Base-by-base conservation (phyloP, 2,329 filamentous ascomycete genomes). In the Fonsecaea nubica region DNA sequence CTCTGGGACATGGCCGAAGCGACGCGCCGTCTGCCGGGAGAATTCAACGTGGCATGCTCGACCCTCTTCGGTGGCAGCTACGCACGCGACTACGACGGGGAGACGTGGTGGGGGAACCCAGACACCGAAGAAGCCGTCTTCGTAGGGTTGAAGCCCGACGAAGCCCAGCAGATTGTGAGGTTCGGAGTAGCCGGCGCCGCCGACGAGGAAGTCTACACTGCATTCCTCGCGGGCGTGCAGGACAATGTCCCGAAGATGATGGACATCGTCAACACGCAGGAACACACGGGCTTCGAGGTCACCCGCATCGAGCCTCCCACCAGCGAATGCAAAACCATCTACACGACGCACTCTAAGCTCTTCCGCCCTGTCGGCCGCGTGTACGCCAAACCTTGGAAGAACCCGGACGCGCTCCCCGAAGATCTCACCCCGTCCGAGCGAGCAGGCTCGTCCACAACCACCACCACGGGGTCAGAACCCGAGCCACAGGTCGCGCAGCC, bases 31-130 rank as follows among this genome's bases (percentile, higher is more conserved):
- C 81, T 96, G 5, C 93, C 93, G 0, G 93, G 93, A 0, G 78
- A 86, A 10, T 97, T 97, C 83, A 96, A 96, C 76, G 81, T 84
- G n/a, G 89, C 91, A 0, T 90, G 90, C 57, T 88, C 88, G 1
- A 86, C 85, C 9, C 80, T 96, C 0, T 92, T 91, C 73, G 87
- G 85, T 1, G 88, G 87, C 1, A 77, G 79, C 36, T 82, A 82
- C 59, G 79, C 78, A 35, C 78, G 77, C 10, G 67, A 77, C 12
- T 82, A 81, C 69, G 76, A 76, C 10, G 80, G 78, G 21, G 71
- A 78, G 30, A 67, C 67, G 36, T 67, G 75, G 3, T 86, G 84
- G 84, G 65, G 68, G 18, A 72, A 75, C 35, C 76, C 76, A 1
- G 70, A 69, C 21, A 72, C 77, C 3, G 71, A 75, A 13, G 69